Conservation (phyloP, 495 filamentous ascomycete species). For the Talaromyces liani region DNA sequence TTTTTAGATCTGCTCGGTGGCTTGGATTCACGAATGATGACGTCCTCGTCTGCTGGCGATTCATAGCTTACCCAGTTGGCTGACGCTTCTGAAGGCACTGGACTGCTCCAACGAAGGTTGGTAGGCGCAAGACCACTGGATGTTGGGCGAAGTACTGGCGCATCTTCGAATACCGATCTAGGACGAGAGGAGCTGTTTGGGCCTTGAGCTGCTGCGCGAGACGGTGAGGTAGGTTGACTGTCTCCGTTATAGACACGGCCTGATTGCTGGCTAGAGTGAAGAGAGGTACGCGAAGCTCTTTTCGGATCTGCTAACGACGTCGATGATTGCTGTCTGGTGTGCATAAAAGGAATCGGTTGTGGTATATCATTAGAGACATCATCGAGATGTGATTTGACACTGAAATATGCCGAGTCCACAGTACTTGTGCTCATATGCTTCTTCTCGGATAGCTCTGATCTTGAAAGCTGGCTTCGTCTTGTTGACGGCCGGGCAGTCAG, state of each 20-base stretch:
- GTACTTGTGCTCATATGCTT: constrained; percentile 46
- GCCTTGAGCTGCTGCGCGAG: constrained; percentile 19
- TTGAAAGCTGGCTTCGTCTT: constrained; percentile 20
- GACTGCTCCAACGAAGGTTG: constrained; percentile 29
- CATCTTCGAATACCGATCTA: constrained; percentile 18
- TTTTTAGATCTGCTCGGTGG: constrained; percentile 31
- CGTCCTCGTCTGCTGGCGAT: constrained; percentile 28
- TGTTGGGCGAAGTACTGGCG: constrained; percentile 25
- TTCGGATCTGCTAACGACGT: constrained; percentile 27
- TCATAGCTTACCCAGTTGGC: constrained; percentile 57
- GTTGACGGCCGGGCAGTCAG: constrained; percentile 72
- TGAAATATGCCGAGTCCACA: constrained; percentile 42
- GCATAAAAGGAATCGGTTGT: constrained; percentile 65
- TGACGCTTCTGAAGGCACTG: constrained; percentile 33
- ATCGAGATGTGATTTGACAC: constrained; percentile 43
- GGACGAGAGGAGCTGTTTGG: constrained; percentile 15
- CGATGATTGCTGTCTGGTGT: constrained; percentile 57
- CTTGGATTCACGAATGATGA: background rate
- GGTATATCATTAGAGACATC: constrained; percentile 50
- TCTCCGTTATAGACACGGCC: constrained; percentile 18
- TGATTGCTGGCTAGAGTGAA: constrained; percentile 16
- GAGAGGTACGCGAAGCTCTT: constrained; percentile 16
- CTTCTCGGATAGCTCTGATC: constrained; percentile 56
- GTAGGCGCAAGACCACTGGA: constrained; percentile 14
- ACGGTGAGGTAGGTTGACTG: constrained; percentile 21